Evolutionary conservation across 768 basidiomycete species (phyloP).

Genomic region (Lyophyllum semitale): DNA sequence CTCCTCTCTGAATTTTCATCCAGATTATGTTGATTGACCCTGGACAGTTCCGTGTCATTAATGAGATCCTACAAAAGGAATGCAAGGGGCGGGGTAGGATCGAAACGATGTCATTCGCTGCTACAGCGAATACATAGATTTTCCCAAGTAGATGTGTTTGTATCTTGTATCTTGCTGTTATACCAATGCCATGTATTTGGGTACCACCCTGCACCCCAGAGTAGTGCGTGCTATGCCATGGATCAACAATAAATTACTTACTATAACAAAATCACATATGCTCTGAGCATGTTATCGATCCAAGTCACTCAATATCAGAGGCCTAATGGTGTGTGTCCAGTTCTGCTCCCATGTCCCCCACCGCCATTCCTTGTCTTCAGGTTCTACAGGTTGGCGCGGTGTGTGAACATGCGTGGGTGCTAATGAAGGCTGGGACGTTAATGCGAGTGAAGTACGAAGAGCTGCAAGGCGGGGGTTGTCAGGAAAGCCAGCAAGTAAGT

Average conservation of each 20-base stretch:
- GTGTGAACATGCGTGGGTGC: conserved; percentile 22
- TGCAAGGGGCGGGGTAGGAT: conserved; percentile 85
- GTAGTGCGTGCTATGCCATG: background rate
- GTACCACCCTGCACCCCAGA: no score
- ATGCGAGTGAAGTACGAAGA: conserved; percentile 53
- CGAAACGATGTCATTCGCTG: conserved; percentile 79
- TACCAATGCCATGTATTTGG: conserved; percentile 4
- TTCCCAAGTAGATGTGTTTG: background rate
- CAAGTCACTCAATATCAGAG: conserved; percentile 43
- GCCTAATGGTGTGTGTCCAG: conserved; percentile 72
- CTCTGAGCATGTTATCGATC: conserved; percentile 4
- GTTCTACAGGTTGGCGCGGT: conserved; percentile 18
- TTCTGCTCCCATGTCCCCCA: conserved; percentile 88
- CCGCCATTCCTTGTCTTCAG: conserved; percentile 37
- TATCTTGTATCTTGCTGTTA: conserved; percentile 2
- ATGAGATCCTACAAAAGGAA: conserved; percentile 88
- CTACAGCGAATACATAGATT: conserved; percentile 43
- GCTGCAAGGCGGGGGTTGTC: conserved; percentile 45
- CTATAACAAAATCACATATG: background rate
- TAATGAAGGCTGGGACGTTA: conserved; percentile 26
- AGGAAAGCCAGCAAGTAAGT: conserved; percentile 64
- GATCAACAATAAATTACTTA: background rate
- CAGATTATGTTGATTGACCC: conserved; percentile 94
- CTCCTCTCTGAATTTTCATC: background rate
- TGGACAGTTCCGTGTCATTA: conserved; percentile 84